Conservation (phyloP, 1,139 yeast genomes). For the Casaregolazyma lundiana region DNA sequence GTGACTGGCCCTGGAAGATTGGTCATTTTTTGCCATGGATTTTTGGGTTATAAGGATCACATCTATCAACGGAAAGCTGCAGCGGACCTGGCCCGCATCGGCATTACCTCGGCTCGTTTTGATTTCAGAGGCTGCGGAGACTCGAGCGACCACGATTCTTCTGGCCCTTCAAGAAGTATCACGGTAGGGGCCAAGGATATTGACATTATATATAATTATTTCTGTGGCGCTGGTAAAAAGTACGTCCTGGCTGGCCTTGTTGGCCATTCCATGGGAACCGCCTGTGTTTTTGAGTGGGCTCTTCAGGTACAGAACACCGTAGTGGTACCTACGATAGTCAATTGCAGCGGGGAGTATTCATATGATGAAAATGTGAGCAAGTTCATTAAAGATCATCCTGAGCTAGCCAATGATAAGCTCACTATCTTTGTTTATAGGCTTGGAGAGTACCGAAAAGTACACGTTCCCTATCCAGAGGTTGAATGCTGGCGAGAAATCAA, state of each 20-base stretch:
- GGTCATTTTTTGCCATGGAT: slow-evolving; percentile 64
- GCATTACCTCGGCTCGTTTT: slow-evolving; percentile 63
- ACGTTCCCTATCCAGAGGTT: slow-evolving; percentile 52
- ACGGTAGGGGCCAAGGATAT: slow-evolving; percentile 67
- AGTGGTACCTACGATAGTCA: slow-evolving; percentile 60
- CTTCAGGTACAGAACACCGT: slow-evolving; percentile 38
- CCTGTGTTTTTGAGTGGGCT: slow-evolving; percentile 77
- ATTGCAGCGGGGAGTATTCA: slow-evolving; percentile 63
- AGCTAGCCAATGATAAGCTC: slow-evolving; percentile 35
- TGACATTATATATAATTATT: slow-evolving; percentile 29
- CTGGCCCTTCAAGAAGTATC: slow-evolving; percentile 48
- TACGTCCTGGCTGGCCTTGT: slow-evolving; percentile 45
- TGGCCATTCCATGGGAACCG: slow-evolving; percentile 77
- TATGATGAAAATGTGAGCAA: slow-evolving; percentile 32
- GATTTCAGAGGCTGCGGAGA: slow-evolving; percentile 87
- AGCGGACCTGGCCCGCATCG: slow-evolving; percentile 53
- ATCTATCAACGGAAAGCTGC: slow-evolving; percentile 68
- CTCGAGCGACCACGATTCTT: slow-evolving; percentile 52
- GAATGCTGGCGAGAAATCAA: slow-evolving; percentile 45
- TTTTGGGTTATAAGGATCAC: slow-evolving; percentile 78
- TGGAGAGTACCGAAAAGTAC: slow-evolving; percentile 43
- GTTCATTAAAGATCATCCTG: slow-evolving; percentile 33
- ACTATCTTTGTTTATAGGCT: slow-evolving; percentile 41
- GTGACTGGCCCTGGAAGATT: slow-evolving; percentile 35
- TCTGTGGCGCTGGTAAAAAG: slow-evolving; percentile 23